Conservation (phyloP, 2,329 filamentous ascomycete genomes). For the Fusarium sp. region DNA sequence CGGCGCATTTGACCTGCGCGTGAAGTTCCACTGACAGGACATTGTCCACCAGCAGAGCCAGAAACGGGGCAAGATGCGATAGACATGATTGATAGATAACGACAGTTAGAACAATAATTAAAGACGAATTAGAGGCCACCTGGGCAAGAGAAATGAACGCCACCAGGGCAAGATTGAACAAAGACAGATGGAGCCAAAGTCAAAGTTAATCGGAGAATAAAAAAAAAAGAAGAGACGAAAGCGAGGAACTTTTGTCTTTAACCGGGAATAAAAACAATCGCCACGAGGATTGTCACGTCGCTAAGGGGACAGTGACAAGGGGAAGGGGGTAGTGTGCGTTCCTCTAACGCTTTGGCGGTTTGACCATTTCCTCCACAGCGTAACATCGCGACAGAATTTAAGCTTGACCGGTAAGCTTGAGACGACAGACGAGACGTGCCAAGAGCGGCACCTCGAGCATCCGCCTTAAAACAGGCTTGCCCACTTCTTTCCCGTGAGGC, state of each 20-base stretch:
- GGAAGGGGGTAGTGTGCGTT: neutral
- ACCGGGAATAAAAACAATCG: neutral
- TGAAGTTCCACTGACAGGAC: slow-evolving; percentile 26
- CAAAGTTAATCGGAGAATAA: neutral
- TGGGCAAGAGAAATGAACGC: slow-evolving; percentile 24
- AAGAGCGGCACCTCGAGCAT: slow-evolving; percentile 4
- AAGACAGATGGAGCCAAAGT: neutral
- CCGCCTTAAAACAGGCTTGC: neutral
- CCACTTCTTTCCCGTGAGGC: neutral
- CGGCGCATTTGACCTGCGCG: slow-evolving; percentile 10
- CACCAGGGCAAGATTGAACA: slow-evolving; percentile 19
- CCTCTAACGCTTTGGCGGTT: neutral
- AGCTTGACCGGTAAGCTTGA: slow-evolving; percentile 8
- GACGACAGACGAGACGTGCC: neutral
- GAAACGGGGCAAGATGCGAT: slow-evolving; percentile 47
- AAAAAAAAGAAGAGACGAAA: neutral
- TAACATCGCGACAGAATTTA: neutral
- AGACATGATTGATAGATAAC: slow-evolving; percentile 37
- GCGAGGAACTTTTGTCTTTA: neutral
- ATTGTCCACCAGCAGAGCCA: slow-evolving; percentile 42
- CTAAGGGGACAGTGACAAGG: slow-evolving; percentile 12
- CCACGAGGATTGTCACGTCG: neutral
- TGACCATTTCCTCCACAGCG: neutral
- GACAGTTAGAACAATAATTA: neutral
- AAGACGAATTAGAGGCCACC: slow-evolving; percentile 12